Evolutionary conservation across 1,139 yeast genomes (phyloP).

Genomic region (Kurtzmaniella quercitrusa): DNA sequence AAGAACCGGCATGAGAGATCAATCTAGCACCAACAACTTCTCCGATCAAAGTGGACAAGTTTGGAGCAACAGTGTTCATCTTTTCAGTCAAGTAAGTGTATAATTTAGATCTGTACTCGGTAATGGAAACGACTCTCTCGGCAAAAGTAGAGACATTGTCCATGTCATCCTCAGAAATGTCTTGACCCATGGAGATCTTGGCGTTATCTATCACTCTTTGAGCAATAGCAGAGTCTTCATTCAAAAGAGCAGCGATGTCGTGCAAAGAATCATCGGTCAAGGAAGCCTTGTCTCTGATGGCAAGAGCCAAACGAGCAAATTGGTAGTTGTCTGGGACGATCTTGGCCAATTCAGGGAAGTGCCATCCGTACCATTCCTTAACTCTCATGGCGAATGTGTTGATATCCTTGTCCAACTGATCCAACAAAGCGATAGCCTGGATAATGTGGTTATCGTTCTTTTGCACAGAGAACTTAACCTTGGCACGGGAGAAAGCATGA

Average conservation of each 20-base stretch:
- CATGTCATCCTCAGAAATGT: slow-evolving; percentile 84
- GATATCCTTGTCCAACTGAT: slow-evolving; percentile 94
- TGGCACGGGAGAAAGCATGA: slow-evolving; percentile 97
- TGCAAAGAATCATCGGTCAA: slow-evolving; percentile 81
- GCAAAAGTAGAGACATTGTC: slow-evolving; percentile 85
- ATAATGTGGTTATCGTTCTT: slow-evolving; percentile 98
- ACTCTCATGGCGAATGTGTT: slow-evolving; percentile 97
- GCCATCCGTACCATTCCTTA: slow-evolving; percentile 99
- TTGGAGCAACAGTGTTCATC: slow-evolving; percentile 99
- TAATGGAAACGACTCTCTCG: slow-evolving; percentile 88
- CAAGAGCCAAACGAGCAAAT: slow-evolving; percentile 78
- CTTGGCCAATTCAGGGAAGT: slow-evolving; percentile 98
- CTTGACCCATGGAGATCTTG: slow-evolving; percentile 98
- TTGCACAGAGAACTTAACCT: slow-evolving; percentile 97
- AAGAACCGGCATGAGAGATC: slow-evolving; percentile 95
- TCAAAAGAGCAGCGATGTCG: slow-evolving; percentile 81
- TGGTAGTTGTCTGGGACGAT: slow-evolving; percentile 89
- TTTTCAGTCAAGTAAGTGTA: slow-evolving; percentile 85
- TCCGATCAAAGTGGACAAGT: slow-evolving; percentile 91
- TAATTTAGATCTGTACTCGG: slow-evolving; percentile 91
- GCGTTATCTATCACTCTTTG: slow-evolving; percentile 85
- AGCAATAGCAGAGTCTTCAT: slow-evolving; percentile 92
- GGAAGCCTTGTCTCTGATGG: slow-evolving; percentile 83
- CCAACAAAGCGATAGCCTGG: slow-evolving; percentile 96
- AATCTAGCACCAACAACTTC: slow-evolving; percentile 98